Base-by-base conservation (phyloP, 257 asterid genomes). In the Fraxinus excelsior region DNA sequence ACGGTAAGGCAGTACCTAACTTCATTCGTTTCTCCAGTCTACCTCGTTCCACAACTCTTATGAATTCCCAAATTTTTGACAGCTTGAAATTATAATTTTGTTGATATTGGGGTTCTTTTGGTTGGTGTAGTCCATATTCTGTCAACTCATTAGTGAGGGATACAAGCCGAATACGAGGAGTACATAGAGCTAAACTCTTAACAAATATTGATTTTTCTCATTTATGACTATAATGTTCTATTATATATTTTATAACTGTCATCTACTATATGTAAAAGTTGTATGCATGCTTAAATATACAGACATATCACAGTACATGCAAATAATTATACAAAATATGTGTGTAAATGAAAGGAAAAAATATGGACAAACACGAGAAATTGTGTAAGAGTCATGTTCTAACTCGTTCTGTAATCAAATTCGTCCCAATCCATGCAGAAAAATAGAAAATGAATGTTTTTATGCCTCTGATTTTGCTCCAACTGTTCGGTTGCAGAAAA, bases 1-100 rank as follows among this genome's bases (percentile, higher is more conserved):
- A 96, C 98, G 90, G 99, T 96, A 62, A 62, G 68, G 7, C 68
- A 25, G 35, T 62, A 88, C 67, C 78, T 14, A 34, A 58, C 80
- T 79, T 77, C 67, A 28, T 72, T 78, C 56, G 28, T 84, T 81
- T 74, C 34, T 65, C 14, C 2, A 40, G 14, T 32, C 35, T 7
- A 60, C 78, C 67, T 79, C 40, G 7, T 53, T 71, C n/a, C 23
- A 26, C 68, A 62, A 62, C 66, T 58, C 66, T 58, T 58, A 62
- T 2, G 16, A 26, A 25, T 18, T 25, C 18, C 18, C 68, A 62
- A 62, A 23, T 2, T 60, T 23, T 3, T 0, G 18, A 21, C 34
- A 25, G 35, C 68, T 23, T 26, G 34, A 14, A 62, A 62, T 23
- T 21, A 62, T 25, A 25, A 7, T n/a, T 4, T 32, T 32, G 34